Percentiles rank a stretch among this genome's conserved stretches.
Evolutionary conservation across 2,329 filamentous ascomycete genomes (phyloP).

Genomic region (Acrodontium crateriforme): DNA sequence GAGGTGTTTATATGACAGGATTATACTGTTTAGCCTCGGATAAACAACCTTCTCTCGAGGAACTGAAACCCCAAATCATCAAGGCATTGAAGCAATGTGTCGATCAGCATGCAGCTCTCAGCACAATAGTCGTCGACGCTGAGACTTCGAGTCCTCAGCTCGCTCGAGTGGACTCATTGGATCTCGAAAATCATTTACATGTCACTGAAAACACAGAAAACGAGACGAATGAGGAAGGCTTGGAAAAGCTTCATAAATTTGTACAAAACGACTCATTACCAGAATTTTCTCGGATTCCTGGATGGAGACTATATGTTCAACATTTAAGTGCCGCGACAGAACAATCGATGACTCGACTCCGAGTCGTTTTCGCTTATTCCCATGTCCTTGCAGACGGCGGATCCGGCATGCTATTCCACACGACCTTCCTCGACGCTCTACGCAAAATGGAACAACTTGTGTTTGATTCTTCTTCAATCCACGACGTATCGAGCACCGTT

Average conservation of each 20-base stretch:
- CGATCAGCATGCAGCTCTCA: constrained; percentile 25
- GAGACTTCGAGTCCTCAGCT: constrained; percentile 26
- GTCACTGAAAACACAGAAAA: constrained; percentile 10
- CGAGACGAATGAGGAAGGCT: constrained; percentile 4
- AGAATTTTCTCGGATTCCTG: constrained; percentile 19
- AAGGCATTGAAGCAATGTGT: constrained; percentile 28
- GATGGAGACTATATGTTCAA: constrained; percentile 31
- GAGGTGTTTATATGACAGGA: constrained; percentile 26
- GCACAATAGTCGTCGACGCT: constrained; percentile 22
- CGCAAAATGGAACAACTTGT: neutral
- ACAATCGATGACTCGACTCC: constrained; percentile 1
- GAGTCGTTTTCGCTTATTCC: constrained; percentile 28
- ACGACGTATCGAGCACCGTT: constrained; percentile 6
- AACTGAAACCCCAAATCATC: constrained; percentile 7
- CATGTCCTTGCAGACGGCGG: constrained; percentile 33
- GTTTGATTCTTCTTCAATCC: constrained; percentile 2
- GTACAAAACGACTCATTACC: constrained; percentile 24
- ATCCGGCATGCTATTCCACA: constrained; percentile 30
- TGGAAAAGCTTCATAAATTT: constrained; percentile 16
- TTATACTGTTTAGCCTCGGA: constrained; percentile 18
- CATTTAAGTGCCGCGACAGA: constrained; percentile 6
- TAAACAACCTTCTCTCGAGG: too few species aligned
- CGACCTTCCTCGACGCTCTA: constrained; percentile 23
- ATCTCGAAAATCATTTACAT: constrained; percentile 28
- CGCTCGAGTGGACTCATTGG: constrained; percentile 17